phyloP scores from a whole-genome alignment of 805 yeast species.

The Metschnikowia gruessii region DNA sequence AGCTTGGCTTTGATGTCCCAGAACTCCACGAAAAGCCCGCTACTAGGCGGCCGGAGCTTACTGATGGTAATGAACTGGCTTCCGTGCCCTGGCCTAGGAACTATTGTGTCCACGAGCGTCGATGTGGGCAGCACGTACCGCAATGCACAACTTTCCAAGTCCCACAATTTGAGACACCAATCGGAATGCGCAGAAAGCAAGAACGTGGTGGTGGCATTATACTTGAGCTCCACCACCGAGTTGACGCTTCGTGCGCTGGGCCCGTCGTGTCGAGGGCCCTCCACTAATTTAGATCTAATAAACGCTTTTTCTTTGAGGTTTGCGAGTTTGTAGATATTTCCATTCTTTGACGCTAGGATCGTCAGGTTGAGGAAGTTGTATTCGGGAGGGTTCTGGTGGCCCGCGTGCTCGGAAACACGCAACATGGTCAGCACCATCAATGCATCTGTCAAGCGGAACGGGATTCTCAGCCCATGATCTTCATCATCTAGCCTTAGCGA shows the following conservation, averaged over 20 bases:
- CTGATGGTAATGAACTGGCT: slow-evolving; percentile 16
- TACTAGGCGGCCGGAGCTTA: slow-evolving; percentile 12
- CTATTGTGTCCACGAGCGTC: slow-evolving; percentile 12
- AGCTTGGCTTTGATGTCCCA: slow-evolving; percentile 18
- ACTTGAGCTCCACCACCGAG: slow-evolving; percentile 11
- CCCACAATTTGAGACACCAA: slow-evolving; percentile 18
- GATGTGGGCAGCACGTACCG: slow-evolving; percentile 13
- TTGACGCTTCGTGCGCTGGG: slow-evolving; percentile 6
- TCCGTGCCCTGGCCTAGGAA: slow-evolving; percentile 13
- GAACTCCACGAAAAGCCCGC: slow-evolving; percentile 15
- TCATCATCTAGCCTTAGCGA: slow-evolving; percentile 11
- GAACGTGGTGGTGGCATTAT: slow-evolving; percentile 6
- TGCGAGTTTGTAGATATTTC: slow-evolving; percentile 10
- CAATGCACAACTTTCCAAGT: slow-evolving; percentile 5
- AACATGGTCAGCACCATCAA: slow-evolving; percentile 3
- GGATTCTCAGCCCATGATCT: neutral
- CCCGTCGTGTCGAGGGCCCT: neutral
- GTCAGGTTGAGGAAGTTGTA: slow-evolving; percentile 15
- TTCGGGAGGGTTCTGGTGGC: slow-evolving; percentile 15
- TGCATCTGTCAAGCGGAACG: slow-evolving; percentile 4
- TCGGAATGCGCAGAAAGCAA: slow-evolving; percentile 17
- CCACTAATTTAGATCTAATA: neutral
- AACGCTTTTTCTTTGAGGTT: slow-evolving; percentile 11
- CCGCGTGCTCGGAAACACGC: slow-evolving; percentile 3
- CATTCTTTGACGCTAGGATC: slow-evolving; percentile 11